Percentiles rank a stretch among this genome's conserved stretches.
phyloP scores from a whole-genome alignment of 129 eudicot genomes.

The Tagetes erecta region DNA sequence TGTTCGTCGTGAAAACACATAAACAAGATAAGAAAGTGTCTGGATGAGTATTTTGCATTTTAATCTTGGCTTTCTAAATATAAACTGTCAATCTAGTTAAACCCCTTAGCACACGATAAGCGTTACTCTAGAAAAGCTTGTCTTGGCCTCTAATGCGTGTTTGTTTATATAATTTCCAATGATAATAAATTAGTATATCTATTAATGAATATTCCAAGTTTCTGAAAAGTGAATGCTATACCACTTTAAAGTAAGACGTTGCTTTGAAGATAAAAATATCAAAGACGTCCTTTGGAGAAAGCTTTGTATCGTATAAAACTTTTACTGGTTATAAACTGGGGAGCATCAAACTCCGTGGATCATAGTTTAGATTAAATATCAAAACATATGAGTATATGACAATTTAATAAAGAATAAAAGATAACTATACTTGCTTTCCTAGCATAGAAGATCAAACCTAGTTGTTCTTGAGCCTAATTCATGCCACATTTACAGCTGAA shows the following conservation, averaged over 20 bases:
- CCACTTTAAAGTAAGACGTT: not conserved
- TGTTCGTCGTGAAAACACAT: not conserved
- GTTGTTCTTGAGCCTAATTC: not conserved
- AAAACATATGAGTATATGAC: not conserved
- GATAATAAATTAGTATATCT: not conserved
- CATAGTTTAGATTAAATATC: not conserved
- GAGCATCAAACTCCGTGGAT: not conserved
- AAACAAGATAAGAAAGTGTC: not conserved
- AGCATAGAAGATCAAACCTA: not conserved
- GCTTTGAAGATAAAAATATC: not conserved
- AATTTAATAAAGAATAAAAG: not conserved
- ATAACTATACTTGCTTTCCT: not conserved
- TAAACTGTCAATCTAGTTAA: not conserved
- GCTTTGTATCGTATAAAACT: not conserved
- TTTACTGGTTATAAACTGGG: not conserved
- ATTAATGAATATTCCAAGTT: not conserved
- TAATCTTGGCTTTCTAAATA: slow-evolving; percentile 8
- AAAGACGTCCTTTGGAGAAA: not conserved
- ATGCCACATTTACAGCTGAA: slow-evolving; percentile 3
- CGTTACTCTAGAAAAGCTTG: not conserved
- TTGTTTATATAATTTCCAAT: not conserved
- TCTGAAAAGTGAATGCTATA: not conserved
- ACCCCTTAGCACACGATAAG: not conserved
- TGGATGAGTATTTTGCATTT: not conserved
- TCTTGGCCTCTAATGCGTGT: not conserved